Base-by-base conservation (phyloP, 306 rosid genomes). In the Begonia fuchsioides region DNA sequence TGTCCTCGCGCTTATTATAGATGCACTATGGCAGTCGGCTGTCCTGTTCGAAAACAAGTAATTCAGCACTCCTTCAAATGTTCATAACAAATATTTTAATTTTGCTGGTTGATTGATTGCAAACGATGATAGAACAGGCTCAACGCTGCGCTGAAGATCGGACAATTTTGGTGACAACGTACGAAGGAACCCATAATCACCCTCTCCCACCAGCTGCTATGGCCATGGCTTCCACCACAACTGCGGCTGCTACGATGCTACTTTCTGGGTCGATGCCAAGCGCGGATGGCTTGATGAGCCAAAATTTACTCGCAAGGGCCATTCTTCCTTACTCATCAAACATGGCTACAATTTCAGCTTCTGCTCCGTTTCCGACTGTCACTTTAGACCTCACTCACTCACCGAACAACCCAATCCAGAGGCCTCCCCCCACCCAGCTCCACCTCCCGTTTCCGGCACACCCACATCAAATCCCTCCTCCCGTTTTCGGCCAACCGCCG, bases 21-120 rank as follows among this genome's bases (percentile, higher is more conserved):
- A 13, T 92, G 98, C 60, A 92, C 96, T n/a, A 85, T 92, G 96
- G 87, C 94, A 0, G 81, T 79, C 17, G 94, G 87, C 45, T 92
- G 98, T 50, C 98, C 98, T 1, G 98, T 92, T 59, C 96, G 98
- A 56, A 92, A 92, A 77, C 98, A 92, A 68, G 97, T 88, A 59
- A 26, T 26, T 26, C 8, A 26, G 35, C 35, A 4, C 35, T 26
- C 35, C 35, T 26, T 2, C 2, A 26, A 26, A 26, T 26, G 5
- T 26, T 26, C 35, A 26, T 5, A 4, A 3, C 35, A 26, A 26
- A 26, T 4, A 8, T 26, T 26, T 26, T 26, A 0, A 26, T 26
- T 26, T 26, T 26, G 35, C 5, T 26, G 1, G 35, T 26, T 26
- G 8, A 26, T 26, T 26, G 35, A 26, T 26, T 26, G 35, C 7